Evolutionary conservation across 2,329 filamentous ascomycete species (phyloP), one percentile per base, ranked within the genome.

Genomic region (Colletotrichum echinochloae): DNA sequence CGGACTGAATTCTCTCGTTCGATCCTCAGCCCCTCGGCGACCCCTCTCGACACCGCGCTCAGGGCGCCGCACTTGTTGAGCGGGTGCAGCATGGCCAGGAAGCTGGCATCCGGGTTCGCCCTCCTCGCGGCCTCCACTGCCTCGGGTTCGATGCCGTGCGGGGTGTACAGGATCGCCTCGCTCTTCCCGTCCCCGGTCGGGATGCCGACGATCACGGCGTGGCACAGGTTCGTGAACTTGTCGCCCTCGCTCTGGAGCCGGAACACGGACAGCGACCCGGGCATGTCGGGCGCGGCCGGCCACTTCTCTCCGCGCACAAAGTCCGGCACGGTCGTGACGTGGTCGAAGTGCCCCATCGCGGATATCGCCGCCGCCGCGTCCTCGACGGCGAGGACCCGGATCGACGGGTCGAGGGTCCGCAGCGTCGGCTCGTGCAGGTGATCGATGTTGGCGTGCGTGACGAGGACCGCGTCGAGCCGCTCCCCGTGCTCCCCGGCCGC

Each of bases 381-480:
- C 16, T 39, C 8, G 2, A 60, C 65, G 5, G 60, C 60, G 5
- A 72, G 30, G 18, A 69, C 56, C 5, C 9, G 35, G 0, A 37
- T 60, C 8, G 52, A 30, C 1, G 26, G 28, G 14, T 28, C 23
- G 6, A 72, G 54, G 9, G 54, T 46, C 23, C 55, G 51, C 26
- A 72, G 49, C 41, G 70, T 65, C 30, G 26, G 18, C 39, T 23
- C 20, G 37, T 68, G 64, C 20, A 54, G 39, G 59, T 71, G 69
- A 44, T 71, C 69, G 11, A 16, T 4, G 16, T 69, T 63, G 18
- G n/a, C 11, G 16, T 69, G 65, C n/a, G 60, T 63, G 33, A 72
- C 33, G 18, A 68, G 18, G 4, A 72, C 55, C 4, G 65, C 69
- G 26, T 67, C 69, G 23, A 72, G 48, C 52, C 62, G 51, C 14